Evolutionary conservation across 2,329 filamentous ascomycete genomes (phyloP), one percentile per base, ranked within the genome.

Genomic region (Fusarium avenaceum): DNA sequence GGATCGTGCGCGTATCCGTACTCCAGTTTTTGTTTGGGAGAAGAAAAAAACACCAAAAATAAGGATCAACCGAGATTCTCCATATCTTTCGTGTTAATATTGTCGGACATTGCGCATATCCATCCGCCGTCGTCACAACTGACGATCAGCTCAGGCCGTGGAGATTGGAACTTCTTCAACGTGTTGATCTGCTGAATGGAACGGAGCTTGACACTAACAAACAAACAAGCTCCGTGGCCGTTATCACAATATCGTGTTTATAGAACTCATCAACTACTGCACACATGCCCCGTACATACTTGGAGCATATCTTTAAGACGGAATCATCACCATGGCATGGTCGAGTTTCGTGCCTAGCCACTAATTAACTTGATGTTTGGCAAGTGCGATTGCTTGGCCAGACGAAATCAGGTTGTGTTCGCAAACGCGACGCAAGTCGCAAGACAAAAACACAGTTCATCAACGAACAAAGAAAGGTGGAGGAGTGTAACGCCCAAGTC

Each of bases 61-160:
- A 70, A 56, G 46, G 53, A 70, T 64, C 57, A 70, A 63, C 66
- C 58, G 55, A 62, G 19, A 57, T 63, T 67, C 55, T 51, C 57
- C 35, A 63, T 69, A 63, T 69, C 48, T 69, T 59, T 69, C 48
- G 43, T 67, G 45, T 52, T 55, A 24, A 24, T 24, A 28, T 48
- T 39, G 35, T 45, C 26, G 43, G 57, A 30, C 46, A 57, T 61
- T 39, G 42, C 35, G 26, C 38, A 10, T 26, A 24, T 50, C 44
- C 54, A n/a, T 35, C 33, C 28, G 28, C 26, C 10, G 38, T 35
- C 51, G 58, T 52, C 28, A 30, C 22, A 42, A 33, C 26, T 52
- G 59, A 28, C 24, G 47, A 60, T 62, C 58, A 47, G 24, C 24
- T 43, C 17, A 43, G 42, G 30, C 14, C 44, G 39, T n/a, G 47